Evolutionary conservation across 495 filamentous ascomycete species (phyloP), one percentile per base, ranked within the genome.

Genomic region (Talaromyces ruber): DNA sequence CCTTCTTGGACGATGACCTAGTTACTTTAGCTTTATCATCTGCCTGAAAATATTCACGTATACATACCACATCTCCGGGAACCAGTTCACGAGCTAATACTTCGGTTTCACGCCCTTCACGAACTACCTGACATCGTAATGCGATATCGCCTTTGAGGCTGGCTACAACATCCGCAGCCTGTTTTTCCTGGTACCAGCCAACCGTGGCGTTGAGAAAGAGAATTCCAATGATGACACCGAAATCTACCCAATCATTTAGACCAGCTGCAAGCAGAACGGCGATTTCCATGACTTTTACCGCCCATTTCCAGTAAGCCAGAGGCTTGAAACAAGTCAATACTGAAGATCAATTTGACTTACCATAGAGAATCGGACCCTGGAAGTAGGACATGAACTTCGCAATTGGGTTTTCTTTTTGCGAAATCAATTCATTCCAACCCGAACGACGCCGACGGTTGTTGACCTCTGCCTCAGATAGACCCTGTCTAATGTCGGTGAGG

Each of bases 101-200:
- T 50, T 86, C 82, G 54, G 85, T 75, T 64, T 90, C 82, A 34
- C 76, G 67, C 8, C 84, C 84, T 66, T 90, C 80, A 61, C 89
- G 87, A 58, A 91, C 71, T 37, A 88, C 86, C 60, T 76, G 76
- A 1, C 87, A 84, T 65, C 83, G 84, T 84, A 92, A 84, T 58
- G 89, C 88, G 71, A 92, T 92, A 65, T 92, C 88, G 66, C 88
- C 89, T 68, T 91, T 91, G 12, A 92, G 78, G 69, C 81, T 86
- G 11, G 88, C 87, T 64, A 92, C 89, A 54, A 92, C 87, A 75
- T 92, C 89, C 26, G 87, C 88, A 39, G 89, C 89, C 72, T 91
- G 88, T 70, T 91, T 92, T 71, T 92, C 89, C 67, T 92, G 88
- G 67, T 92, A 92, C 84, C 88, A 92, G 66, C 88, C 88, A 64